Evolutionary conservation across 768 basidiomycete species (phyloP), one percentile per base, ranked within the genome.

Genomic region (Tricholoma sp.): DNA sequence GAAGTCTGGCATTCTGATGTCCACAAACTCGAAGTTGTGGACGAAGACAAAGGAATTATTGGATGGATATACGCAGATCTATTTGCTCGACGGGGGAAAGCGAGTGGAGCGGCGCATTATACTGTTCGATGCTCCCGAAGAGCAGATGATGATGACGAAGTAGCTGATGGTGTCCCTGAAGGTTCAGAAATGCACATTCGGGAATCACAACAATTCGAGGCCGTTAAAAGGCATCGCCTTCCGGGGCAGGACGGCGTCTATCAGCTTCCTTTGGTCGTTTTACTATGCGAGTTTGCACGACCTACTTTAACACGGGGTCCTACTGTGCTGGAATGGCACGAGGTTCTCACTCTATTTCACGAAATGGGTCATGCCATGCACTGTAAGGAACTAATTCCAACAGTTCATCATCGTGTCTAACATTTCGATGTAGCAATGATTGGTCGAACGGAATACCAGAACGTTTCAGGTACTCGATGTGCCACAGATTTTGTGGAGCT

Each of bases 301-400:
- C 86, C 90, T 18, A 75, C 82, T 3, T 59, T 79, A 15, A 71
- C 79, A n/a, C 72, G 76, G 11, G 88, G 86, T 0, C 81, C 91
- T 5, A 86, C 91, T 0, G 71, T 87, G 50, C 73, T 99, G 18
- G 85, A 87, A 55, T 98, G 95, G 94, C 88, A 89, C 63, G 94
- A 98, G 62, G 91, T 98, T 8, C 77, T 89, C 67, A 98, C 96
- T 2, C 74, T 98, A 20, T 97, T 94, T 73, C 97, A 99, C 64
- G 97, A 99, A 73, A 97, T 98, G 94, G 97, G 97, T 0, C 97
- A 99, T 72, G 97, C 97, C 10, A 94, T 99, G 83, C 97, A 99
- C 68, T 99, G 97, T 98, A 65, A 79, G 94, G 78, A 11, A 41
- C 29, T 45, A 54, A 37, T 17, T 28, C 31, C 33, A 39, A 51